These are phyloP conservation scores for Phaeomoniella chlamydospora DNA, from an alignment of 2,329 filamentous ascomycete species.

Conservation along the genomic window DNA sequence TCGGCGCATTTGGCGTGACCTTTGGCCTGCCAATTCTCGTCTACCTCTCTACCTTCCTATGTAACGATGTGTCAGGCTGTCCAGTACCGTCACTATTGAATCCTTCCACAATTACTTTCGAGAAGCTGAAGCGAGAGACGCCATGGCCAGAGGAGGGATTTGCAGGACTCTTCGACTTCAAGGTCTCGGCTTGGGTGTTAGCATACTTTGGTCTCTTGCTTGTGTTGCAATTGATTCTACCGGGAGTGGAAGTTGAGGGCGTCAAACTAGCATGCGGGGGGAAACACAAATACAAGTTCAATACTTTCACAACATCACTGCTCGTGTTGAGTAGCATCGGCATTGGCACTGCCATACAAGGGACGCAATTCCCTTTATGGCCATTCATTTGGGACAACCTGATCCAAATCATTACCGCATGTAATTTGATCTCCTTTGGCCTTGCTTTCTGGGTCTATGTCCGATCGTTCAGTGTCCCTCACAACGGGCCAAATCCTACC, in stretches of 20 bases:
- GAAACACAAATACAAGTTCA: slow-evolving; percentile 68
- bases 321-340: slow-evolving; percentile 57
- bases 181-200: slow-evolving; percentile 54
- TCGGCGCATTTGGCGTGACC: slow-evolving; percentile 63
- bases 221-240: slow-evolving; percentile 61
- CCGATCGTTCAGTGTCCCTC: slow-evolving; percentile 65
- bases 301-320: slow-evolving; percentile 61
- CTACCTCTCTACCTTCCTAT: slow-evolving; percentile 68
- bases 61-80: slow-evolving; percentile 87
- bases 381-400: slow-evolving; percentile 88
- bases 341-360: slow-evolving; percentile 61
- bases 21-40: slow-evolving; percentile 67
- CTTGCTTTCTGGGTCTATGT: slow-evolving; percentile 70
- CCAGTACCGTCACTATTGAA: slow-evolving; percentile 68
- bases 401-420: slow-evolving; percentile 68
- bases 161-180: slow-evolving; percentile 52
- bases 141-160: slow-evolving; percentile 67
- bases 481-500: slow-evolving; percentile 48
- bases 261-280: slow-evolving; percentile 56
- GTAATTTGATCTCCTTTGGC: slow-evolving; percentile 59
- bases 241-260: slow-evolving; percentile 58
- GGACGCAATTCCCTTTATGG: slow-evolving; percentile 77
- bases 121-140: slow-evolving; percentile 62
- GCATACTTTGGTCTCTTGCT: slow-evolving; percentile 68
- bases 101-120: slow-evolving; percentile 56